Percentiles rank a stretch among this genome's conserved stretches.
Conservation (phyloP, 2,329 filamentous ascomycete species). For the Fusarium sarcochroum region DNA sequence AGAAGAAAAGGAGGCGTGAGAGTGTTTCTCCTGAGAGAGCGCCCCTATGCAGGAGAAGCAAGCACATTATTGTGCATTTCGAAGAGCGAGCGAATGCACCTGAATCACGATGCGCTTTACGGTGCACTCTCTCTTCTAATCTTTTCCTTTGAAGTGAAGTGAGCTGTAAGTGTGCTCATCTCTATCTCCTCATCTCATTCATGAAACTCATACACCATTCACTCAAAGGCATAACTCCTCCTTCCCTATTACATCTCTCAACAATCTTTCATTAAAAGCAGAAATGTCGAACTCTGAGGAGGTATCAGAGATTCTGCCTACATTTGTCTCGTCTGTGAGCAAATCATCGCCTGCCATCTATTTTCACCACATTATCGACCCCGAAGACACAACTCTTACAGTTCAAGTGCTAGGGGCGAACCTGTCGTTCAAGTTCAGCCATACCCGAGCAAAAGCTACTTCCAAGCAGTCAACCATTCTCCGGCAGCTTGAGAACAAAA, state of each 20-base stretch:
- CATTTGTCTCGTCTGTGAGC: conserved; percentile 45
- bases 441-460: conserved; percentile 40
- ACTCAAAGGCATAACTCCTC: conserved; percentile 6
- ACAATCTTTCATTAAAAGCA: not conserved
- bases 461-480: conserved; percentile 10
- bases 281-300: conserved; percentile 27
- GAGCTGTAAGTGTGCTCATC: conserved; percentile 10
- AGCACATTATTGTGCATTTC: not conserved
- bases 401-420: conserved; percentile 54
- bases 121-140: not conserved
- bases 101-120: conserved; percentile 17
- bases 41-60: not conserved
- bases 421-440: conserved; percentile 49
- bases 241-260: not conserved
- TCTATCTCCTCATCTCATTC: not conserved
- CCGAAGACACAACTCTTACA: conserved; percentile 41
- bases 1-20: not conserved
- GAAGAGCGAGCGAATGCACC: not conserved
- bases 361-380: conserved; percentile 52
- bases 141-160: not conserved
- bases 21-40: not conserved
- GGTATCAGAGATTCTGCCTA: conserved; percentile 13
- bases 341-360: conserved; percentile 42
- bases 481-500: conserved; percentile 48
- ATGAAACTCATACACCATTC: conserved; percentile 15